A percentile compares a stretch with the other conserved stretches of the same genome.
Conservation (phyloP, 805 yeast species). For the Grigorovia humatica region DNA sequence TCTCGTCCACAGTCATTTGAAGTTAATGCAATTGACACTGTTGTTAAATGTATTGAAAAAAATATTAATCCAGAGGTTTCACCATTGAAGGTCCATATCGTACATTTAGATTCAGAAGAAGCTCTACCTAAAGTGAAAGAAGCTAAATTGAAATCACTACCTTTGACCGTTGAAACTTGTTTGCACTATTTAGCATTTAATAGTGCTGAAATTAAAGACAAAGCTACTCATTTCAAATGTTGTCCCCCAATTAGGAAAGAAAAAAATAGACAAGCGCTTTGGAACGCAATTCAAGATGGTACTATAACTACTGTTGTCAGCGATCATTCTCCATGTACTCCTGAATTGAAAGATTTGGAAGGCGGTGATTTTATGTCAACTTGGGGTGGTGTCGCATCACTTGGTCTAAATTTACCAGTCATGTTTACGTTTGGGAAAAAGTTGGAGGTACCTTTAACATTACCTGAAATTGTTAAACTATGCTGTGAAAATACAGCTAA, state of each 20-base stretch:
- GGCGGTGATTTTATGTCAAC: slow-evolving; percentile 84
- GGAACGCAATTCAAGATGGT: slow-evolving; percentile 64
- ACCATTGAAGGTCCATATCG: slow-evolving; percentile 73
- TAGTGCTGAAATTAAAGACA: slow-evolving; percentile 68
- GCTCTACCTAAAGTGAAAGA: slow-evolving; percentile 63
- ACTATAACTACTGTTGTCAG: slow-evolving; percentile 79
- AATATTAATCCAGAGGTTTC: slow-evolving; percentile 24
- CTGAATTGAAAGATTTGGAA: slow-evolving; percentile 71
- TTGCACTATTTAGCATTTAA: slow-evolving; percentile 77
- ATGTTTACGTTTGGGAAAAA: slow-evolving; percentile 60
- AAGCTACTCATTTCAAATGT: slow-evolving; percentile 80
- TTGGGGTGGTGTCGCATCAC: slow-evolving; percentile 95
- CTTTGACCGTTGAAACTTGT: slow-evolving; percentile 84
- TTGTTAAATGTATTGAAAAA: slow-evolving; percentile 49
- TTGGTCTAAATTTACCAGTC: slow-evolving; percentile 81
- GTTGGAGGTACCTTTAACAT: slow-evolving; percentile 10
- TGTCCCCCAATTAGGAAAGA: slow-evolving; percentile 89
- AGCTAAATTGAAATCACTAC: slow-evolving; percentile 51
- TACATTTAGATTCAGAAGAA: slow-evolving; percentile 78
- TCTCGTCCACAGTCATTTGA: slow-evolving; percentile 88
- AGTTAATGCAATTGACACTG: slow-evolving; percentile 67
- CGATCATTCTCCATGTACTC: slow-evolving; percentile 95
- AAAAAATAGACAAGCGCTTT: slow-evolving; percentile 57
- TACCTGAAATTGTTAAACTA: slow-evolving; percentile 67
- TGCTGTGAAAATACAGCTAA: slow-evolving; percentile 73